Base-by-base conservation (phyloP, 179 eudicot species). In the Camellia oleifera region DNA sequence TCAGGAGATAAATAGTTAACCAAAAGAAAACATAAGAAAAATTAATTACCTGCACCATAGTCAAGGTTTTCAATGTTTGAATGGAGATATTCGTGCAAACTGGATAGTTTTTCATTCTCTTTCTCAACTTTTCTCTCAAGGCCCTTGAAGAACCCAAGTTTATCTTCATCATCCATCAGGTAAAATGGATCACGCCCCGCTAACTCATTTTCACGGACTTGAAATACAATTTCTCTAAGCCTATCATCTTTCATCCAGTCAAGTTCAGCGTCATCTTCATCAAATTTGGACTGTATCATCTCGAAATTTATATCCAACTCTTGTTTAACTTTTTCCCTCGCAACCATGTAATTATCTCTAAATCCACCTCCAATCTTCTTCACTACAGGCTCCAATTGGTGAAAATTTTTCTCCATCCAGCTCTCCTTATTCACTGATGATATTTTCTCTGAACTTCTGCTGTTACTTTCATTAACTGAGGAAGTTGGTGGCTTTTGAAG, bases 181-280 rank as follows among this genome's bases (percentile, higher is more conserved):
- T 93, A 87, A 82, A 95, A 95, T 14, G 98, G 98, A 72, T 92
- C 97, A 45, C 90, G 89, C n/a, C 98, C 98, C 40, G 91, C 86
- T 79, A 95, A 84, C 84, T 95, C 99, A 84, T 95, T 95, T 50
- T 95, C 99, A 84, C 97, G 88, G 71, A 95, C 99, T 84, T 80
- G 88, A 79, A 95, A 92, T 61, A 95, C 98, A 82, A 95, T 93
- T 72, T 93, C 98, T 74, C 91, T 84, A 62, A 95, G 98, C 81
- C 79, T 86, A 78, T 91, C 97, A 88, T 95, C 93, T 85, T 91
- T 87, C 98, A 95, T 95, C 99, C 98, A 93, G 75, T 91, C 95
- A 81, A 93, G 88, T 74, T 95, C 99, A 44, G 81, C 80, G 78
- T 82, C 87, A 82, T 83, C 87, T 12, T 69, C 77, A 76, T 82